phyloP scores from a whole-genome alignment of 2,329 filamentous ascomycete genomes.

The Elsinoe ampelina region DNA sequence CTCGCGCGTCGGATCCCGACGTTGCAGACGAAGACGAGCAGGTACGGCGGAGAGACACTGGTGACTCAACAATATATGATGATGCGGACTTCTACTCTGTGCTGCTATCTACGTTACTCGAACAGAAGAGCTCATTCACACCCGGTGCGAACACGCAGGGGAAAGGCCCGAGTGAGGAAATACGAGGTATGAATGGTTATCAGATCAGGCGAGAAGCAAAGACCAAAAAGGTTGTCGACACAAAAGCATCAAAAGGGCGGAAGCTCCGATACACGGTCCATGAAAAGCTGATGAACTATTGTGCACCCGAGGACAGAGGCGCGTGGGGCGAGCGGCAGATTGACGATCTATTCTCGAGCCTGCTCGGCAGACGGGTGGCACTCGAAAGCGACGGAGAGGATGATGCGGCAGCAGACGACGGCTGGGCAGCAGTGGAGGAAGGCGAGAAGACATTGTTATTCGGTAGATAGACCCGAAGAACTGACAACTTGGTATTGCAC shows the following conservation, averaged over 20 bases:
- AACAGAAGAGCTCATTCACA: slow-evolving; percentile 62
- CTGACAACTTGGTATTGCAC: not conserved
- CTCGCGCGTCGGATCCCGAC: slow-evolving; percentile 33
- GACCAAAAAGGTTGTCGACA: slow-evolving; percentile 79
- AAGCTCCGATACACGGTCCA: slow-evolving; percentile 93
- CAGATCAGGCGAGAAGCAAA: slow-evolving; percentile 62
- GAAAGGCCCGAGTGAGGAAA: slow-evolving; percentile 36
- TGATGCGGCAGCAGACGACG: slow-evolving; percentile 22
- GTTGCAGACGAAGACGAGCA: not conserved
- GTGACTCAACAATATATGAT: slow-evolving; percentile 66
- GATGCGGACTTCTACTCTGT: slow-evolving; percentile 93
- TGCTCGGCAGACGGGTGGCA: slow-evolving; percentile 39
- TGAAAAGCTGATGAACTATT: slow-evolving; percentile 96
- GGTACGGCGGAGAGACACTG: slow-evolving; percentile 31
- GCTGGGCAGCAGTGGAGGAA: slow-evolving; percentile 28
- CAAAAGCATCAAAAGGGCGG: slow-evolving; percentile 86
- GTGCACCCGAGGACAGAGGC: slow-evolving; percentile 79
- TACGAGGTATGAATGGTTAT: slow-evolving; percentile 30
- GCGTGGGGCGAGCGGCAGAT: slow-evolving; percentile 72
- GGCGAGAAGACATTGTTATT: slow-evolving; percentile 6
- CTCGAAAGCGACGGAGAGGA: slow-evolving; percentile 36
- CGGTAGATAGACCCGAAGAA: slow-evolving; percentile 1
- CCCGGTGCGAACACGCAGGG: slow-evolving; percentile 35
- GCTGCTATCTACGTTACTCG: slow-evolving; percentile 83
- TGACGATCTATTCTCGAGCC: slow-evolving; percentile 49